Percentiles rank a stretch among this genome's conserved stretches.
These are phyloP conservation scores for Diplotaxis tenuifolia DNA, from an alignment of 345 rosid species.

Conservation along the genomic window DNA sequence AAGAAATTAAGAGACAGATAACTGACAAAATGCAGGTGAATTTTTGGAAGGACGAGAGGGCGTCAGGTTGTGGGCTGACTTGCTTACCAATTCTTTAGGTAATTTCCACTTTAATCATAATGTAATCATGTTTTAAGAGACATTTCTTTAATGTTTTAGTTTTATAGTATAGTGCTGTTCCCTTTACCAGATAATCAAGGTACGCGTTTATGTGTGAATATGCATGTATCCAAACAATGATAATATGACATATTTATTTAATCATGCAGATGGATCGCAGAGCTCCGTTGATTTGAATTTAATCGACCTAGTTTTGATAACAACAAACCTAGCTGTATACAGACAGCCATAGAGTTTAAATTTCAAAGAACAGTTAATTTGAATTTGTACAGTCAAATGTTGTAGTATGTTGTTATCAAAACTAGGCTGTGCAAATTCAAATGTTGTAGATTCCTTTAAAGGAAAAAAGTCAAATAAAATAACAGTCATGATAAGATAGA, in stretches of 20 bases:
- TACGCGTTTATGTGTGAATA: slow-evolving; percentile 12
- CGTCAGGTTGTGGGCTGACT: slow-evolving; percentile 96
- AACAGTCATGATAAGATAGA: slow-evolving; percentile 16
- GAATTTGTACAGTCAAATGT: neutral
- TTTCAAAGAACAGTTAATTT: neutral
- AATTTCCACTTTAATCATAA: slow-evolving; percentile 68
- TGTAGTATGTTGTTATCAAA: neutral
- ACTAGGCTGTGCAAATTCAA: no score
- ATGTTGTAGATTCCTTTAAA: neutral
- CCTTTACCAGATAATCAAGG: slow-evolving; percentile 18
- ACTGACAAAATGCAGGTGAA: slow-evolving; percentile 92
- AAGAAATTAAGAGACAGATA: slow-evolving; percentile 47
- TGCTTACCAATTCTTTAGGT: slow-evolving; percentile 42
- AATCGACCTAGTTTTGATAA: neutral
- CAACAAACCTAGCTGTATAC: neutral
- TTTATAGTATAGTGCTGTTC: slow-evolving; percentile 20
- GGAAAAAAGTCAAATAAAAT: neutral
- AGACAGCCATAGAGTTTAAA: neutral
- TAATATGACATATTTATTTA: neutral
- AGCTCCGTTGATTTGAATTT: neutral
- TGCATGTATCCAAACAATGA: slow-evolving; percentile 1
- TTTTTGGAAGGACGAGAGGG: slow-evolving; percentile 61
- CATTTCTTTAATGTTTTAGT: slow-evolving; percentile 42
- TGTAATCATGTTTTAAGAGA: slow-evolving; percentile 66
- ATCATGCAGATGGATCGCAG: neutral